Evolutionary conservation across 2,329 filamentous ascomycete species (phyloP).

Genomic region (Cladosporium phlei): DNA sequence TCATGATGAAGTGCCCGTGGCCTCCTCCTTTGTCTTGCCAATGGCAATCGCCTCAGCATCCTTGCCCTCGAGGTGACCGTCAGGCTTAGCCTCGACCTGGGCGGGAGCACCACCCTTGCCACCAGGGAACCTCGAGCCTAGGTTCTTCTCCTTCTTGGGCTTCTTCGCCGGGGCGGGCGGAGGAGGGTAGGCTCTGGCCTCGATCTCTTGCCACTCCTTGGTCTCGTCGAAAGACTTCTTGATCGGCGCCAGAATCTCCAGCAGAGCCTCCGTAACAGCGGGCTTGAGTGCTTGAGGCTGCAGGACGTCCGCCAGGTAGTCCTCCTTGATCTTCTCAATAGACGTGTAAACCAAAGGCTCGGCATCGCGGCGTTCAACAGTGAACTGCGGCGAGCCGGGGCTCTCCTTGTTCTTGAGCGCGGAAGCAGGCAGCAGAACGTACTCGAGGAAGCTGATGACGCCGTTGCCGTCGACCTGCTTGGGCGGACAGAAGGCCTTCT

Average conservation of each 20-base stretch:
- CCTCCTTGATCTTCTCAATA: conserved; percentile 69
- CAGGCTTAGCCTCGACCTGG: conserved; percentile 40
- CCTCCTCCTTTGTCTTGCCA: conserved; percentile 34
- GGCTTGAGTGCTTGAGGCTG: conserved; percentile 78
- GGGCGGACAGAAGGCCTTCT: conserved; percentile 76
- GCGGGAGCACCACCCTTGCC: conserved; percentile 24
- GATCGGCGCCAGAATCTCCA: conserved; percentile 71
- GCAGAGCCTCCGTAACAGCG: conserved; percentile 71
- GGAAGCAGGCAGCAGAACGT: conserved; percentile 73
- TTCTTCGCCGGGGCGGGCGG: conserved; percentile 56
- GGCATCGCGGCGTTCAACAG: conserved; percentile 59
- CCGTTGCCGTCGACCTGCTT: conserved; percentile 79
- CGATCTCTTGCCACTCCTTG: conserved; percentile 74
- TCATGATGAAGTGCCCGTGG: not conserved
- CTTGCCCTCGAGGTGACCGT: conserved; percentile 43
- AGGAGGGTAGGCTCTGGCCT: conserved; percentile 75
- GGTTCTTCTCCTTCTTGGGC: conserved; percentile 70
- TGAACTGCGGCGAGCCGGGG: conserved; percentile 54
- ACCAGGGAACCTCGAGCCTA: conserved; percentile 62
- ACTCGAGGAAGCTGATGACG: conserved; percentile 79
- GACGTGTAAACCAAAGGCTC: conserved; percentile 76
- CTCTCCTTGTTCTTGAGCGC: conserved; percentile 49
- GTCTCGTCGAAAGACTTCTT: conserved; percentile 65
- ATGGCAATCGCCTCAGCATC: conserved; percentile 39
- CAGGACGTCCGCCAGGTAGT: conserved; percentile 69